Evolutionary conservation across 2,329 filamentous ascomycete genomes (phyloP).

Genomic region (Graphilbum fragrans): DNA sequence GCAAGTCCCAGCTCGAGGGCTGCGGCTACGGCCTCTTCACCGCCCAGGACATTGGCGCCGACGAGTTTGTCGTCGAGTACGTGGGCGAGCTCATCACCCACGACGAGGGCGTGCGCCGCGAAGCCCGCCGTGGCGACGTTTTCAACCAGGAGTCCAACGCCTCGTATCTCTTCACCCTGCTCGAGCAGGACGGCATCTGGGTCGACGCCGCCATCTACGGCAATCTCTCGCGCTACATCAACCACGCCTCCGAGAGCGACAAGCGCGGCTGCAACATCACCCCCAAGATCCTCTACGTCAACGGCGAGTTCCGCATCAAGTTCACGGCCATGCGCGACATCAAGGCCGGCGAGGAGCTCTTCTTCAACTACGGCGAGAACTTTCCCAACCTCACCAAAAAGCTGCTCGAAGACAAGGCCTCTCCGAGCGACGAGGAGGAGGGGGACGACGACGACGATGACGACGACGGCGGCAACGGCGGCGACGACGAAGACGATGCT

Average conservation of each 20-base stretch:
- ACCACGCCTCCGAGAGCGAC: constrained; percentile 50
- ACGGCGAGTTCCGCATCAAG: constrained; percentile 64
- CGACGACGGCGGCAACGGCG: not conserved
- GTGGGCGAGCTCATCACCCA: constrained; percentile 64
- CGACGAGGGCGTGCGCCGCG: constrained; percentile 57
- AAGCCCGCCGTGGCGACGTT: constrained; percentile 45
- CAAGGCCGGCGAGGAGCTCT: constrained; percentile 60
- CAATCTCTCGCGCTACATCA: constrained; percentile 75
- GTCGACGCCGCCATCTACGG: constrained; percentile 67
- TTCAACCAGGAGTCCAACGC: constrained; percentile 51
- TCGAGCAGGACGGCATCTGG: constrained; percentile 50
- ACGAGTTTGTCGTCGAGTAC: constrained; percentile 73
- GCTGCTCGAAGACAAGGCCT: constrained; percentile 29
- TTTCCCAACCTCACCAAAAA: constrained; percentile 50
- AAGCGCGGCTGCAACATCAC: constrained; percentile 46
- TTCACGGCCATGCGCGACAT: constrained; percentile 59
- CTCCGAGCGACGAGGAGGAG: constrained; percentile 8
- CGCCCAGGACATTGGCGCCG: constrained; percentile 51
- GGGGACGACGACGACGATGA: not conserved
- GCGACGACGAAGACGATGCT: not conserved
- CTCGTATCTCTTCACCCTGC: constrained; percentile 51
- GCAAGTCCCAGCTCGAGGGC: constrained; percentile 53
- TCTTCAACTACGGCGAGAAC: constrained; percentile 69
- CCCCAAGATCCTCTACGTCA: constrained; percentile 58
- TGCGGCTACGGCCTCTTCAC: constrained; percentile 68